Conservation (phyloP, 2,329 filamentous ascomycete genomes). For the Dryadomyces quercus-mongolicae region DNA sequence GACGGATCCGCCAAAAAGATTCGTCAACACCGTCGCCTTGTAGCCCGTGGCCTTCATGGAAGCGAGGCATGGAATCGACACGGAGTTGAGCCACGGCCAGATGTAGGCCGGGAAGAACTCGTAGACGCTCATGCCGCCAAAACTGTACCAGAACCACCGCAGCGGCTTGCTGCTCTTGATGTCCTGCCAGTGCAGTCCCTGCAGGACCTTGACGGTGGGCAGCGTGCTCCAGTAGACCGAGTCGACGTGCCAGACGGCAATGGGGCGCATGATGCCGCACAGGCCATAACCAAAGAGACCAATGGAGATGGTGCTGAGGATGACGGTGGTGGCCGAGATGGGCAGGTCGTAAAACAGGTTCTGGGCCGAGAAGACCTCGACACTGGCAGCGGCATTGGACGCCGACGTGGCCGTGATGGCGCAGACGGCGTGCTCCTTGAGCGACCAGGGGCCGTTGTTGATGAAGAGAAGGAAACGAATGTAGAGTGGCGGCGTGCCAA, state of each 20-base stretch:
- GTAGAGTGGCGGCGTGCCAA: conserved; percentile 25
- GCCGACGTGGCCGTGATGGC: conserved; percentile 41
- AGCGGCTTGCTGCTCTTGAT: conserved; percentile 37
- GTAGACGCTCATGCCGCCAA: conserved; percentile 32
- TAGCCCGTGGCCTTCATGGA: conserved; percentile 35
- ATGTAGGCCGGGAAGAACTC: conserved; percentile 44
- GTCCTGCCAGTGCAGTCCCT: conserved; percentile 40
- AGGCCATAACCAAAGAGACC: conserved; percentile 43
- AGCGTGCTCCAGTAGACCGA: conserved; percentile 43
- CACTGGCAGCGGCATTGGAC: conserved; percentile 31
- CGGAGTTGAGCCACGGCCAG: conserved; percentile 40
- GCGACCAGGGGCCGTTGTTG: conserved; percentile 37
- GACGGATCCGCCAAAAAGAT: conserved; percentile 36
- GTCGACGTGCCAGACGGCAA: conserved; percentile 43
- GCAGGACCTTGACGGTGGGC: conserved; percentile 39
- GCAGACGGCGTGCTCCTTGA: conserved; percentile 45
- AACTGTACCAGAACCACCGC: conserved; percentile 37
- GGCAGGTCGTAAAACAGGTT: conserved; percentile 38
- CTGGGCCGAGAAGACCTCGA: conserved; percentile 33
- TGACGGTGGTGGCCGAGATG: conserved; percentile 30
- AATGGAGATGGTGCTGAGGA: conserved; percentile 39
- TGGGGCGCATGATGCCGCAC: conserved; percentile 38
- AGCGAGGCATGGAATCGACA: conserved; percentile 42
- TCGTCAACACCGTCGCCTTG: conserved; percentile 30
- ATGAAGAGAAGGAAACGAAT: conserved; percentile 30